phyloP scores from a whole-genome alignment of 2,329 filamentous ascomycete genomes.

The Zasmidium citrigriseum region DNA sequence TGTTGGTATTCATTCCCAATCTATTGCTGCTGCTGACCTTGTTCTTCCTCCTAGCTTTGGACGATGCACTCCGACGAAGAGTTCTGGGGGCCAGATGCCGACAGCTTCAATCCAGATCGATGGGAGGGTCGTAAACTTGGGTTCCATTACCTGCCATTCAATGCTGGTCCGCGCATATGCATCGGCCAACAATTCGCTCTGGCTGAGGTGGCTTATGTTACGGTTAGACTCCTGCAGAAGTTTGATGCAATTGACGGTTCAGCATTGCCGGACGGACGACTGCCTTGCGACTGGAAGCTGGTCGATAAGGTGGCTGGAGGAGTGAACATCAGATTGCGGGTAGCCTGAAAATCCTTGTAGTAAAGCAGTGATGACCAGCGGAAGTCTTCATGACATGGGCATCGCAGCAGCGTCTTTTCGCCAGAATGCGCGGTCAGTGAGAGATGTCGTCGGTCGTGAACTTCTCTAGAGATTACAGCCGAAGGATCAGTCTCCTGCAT shows the following conservation, averaged over 20 bases:
- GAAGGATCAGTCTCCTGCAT: too few species aligned
- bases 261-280: not conserved
- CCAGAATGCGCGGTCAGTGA: too few species aligned
- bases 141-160: constrained; percentile 36
- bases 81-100: constrained; percentile 42
- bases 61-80: constrained; percentile 38
- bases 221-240: not conserved
- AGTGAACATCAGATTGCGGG: not conserved
- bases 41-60: constrained; percentile 60
- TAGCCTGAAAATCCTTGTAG: too few species aligned
- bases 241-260: not conserved
- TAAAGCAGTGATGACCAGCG: too few species aligned
- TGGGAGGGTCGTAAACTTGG: constrained; percentile 26
- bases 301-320: not conserved
- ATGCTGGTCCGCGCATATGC: constrained; percentile 46
- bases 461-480: too few species aligned
- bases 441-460: too few species aligned
- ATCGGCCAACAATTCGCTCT: constrained; percentile 49
- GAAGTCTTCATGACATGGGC: too few species aligned
- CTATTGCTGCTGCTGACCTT: constrained; percentile 44
- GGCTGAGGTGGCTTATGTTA: constrained; percentile 32
- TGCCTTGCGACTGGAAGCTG: not conserved
- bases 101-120: constrained; percentile 38
- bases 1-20: not conserved
- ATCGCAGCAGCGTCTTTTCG: too few species aligned